Percentiles rank a stretch among this genome's conserved stretches.
These are phyloP conservation scores for Lizonia empirigonia DNA, from an alignment of 2,329 filamentous ascomycete genomes.

Conservation along the genomic window DNA sequence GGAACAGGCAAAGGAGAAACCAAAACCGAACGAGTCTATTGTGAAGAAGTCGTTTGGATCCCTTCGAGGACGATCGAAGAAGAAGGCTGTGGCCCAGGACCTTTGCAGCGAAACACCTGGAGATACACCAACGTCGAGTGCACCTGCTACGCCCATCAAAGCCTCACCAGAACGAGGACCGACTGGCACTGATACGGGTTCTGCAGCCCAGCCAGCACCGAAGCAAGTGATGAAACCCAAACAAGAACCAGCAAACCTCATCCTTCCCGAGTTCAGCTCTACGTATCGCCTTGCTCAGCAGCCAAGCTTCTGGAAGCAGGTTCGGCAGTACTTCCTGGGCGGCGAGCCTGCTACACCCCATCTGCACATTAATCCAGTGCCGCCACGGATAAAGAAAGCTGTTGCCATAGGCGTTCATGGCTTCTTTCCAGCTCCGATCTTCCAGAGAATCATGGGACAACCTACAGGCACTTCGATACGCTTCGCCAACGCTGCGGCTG, in stretches of 20 bases:
- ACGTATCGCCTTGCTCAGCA: slow-evolving; percentile 63
- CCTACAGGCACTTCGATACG: slow-evolving; percentile 94
- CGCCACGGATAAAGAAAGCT: slow-evolving; percentile 78
- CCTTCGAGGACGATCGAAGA: slow-evolving; percentile 39
- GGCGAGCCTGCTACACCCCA: slow-evolving; percentile 65
- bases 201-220: slow-evolving; percentile 33
- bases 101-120: slow-evolving; percentile 23
- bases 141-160: slow-evolving; percentile 42
- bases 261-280: slow-evolving; percentile 71
- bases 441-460: slow-evolving; percentile 91
- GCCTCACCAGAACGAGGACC: slow-evolving; percentile 35
- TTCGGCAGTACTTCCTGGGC: slow-evolving; percentile 50
- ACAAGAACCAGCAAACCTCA: slow-evolving; percentile 61
- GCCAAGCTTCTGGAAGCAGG: slow-evolving; percentile 53
- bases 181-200: slow-evolving; percentile 32
- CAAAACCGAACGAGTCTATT: slow-evolving; percentile 25
- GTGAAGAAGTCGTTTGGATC: slow-evolving; percentile 40
- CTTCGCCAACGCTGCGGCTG: slow-evolving; percentile 85
- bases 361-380: slow-evolving; percentile 71
- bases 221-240: slow-evolving; percentile 34
- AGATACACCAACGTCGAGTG: slow-evolving; percentile 44
- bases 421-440: slow-evolving; percentile 83
- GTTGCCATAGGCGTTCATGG: slow-evolving; percentile 94
- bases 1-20: slow-evolving; percentile 25
- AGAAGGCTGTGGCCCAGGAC: slow-evolving; percentile 30